phyloP scores from a whole-genome alignment of 768 basidiomycete genomes.

The Xerocomellus chrysenteron region DNA sequence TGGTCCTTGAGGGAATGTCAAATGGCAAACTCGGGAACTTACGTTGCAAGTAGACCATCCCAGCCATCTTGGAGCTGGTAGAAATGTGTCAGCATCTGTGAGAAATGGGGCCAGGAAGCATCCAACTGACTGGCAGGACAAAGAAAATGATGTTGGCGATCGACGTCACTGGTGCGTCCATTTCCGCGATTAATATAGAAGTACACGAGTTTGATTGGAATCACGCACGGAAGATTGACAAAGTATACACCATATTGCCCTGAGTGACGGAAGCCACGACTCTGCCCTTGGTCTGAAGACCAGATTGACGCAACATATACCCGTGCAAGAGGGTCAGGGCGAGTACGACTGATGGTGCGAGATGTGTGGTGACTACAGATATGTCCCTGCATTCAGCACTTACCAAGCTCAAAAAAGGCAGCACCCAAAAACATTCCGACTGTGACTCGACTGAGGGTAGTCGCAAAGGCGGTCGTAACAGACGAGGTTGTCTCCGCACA shows the following conservation, averaged over 20 bases:
- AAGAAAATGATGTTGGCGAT: conserved; percentile 1
- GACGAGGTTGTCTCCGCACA: conserved; percentile 5
- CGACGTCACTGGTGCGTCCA: background rate
- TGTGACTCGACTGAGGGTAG: conserved; percentile 3
- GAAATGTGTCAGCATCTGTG: background rate
- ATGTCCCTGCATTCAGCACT: background rate
- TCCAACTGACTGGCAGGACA: background rate
- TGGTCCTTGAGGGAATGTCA: background rate
- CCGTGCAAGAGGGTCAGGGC: conserved; percentile 5
- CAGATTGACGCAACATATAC: background rate
- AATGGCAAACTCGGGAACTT: background rate
- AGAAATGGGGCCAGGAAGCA: background rate
- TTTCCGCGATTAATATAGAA: background rate
- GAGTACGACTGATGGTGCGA: conserved; percentile 1
- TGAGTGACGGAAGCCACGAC: background rate
- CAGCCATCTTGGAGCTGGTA: conserved; percentile 4
- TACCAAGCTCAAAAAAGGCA: conserved; percentile 13
- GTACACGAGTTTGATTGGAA: background rate
- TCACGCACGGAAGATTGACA: conserved; percentile 9
- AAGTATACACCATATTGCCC: conserved; percentile 10
- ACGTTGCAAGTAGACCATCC: background rate
- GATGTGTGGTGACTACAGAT: background rate
- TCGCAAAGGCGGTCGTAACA: background rate
- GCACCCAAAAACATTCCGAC: conserved; percentile 11
- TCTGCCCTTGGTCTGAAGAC: background rate